Base-by-base conservation (phyloP, 1,284 basidiomycete genomes). In the Quambalaria eucalypti region DNA sequence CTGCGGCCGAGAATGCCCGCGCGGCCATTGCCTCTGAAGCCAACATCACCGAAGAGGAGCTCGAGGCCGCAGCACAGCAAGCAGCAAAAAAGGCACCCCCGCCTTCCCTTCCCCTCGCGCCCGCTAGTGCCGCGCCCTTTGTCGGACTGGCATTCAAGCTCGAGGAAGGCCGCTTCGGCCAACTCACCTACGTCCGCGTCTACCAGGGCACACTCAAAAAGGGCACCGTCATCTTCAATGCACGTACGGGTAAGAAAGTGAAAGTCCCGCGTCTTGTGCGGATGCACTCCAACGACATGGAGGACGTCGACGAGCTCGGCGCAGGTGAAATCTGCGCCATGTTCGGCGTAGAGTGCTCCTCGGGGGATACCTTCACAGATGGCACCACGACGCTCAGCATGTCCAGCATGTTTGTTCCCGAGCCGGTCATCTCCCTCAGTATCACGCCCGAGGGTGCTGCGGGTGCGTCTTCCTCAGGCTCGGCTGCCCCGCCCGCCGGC, bases 271-370 rank as follows among this genome's bases (percentile, higher is more conserved):
- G 93, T 48, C 80, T 99, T 60, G 95, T 97, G 57, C 83, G 92
- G 57, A 96, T 99, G 95, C 95, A 99, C 78, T 87, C 86, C 76
- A 90, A 98, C 72, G 93, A 98, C 78, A 97, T 98, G 95, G 95
- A 98, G 56, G 95, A 99, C 69, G 87, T 98, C 56, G 87, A 93
- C 46, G 83, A 84, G 36, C 88, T 99, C 66, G 90, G 90, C 0
- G 89, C 93, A n/a, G 95, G 95, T 54, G 95, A 99, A 80, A 99
- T 99, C 64, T 98, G 95, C 74, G 95, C 95, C 52, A 97, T 96
- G 79, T 99, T 99, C 68, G 95, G 95, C 72, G 91, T 99, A 49
- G 95, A 99, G 67, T 99, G 95, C 77, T 91, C 92, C 0, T 90
- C 90, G 16, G 95, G 95, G 36, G 95, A 99, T 78, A 97, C 95